Evolutionary conservation across 306 rosid genomes (phyloP).

Genomic region (Quercus robur): DNA sequence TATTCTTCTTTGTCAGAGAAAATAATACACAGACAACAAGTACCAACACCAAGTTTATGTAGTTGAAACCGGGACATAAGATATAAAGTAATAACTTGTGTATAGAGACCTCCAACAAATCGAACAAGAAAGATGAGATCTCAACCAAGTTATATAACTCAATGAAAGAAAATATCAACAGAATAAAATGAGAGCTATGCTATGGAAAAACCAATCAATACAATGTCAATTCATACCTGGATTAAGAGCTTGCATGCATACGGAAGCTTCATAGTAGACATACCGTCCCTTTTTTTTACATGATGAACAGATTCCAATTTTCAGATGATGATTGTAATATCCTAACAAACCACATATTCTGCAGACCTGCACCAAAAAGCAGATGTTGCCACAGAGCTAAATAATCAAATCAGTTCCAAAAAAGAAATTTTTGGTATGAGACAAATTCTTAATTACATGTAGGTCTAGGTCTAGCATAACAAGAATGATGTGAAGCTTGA

Average conservation of each 20-base stretch:
- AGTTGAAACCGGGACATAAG: not conserved
- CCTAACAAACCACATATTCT: slow-evolving; percentile 80
- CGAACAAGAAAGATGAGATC: not conserved
- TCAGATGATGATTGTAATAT: slow-evolving; percentile 78
- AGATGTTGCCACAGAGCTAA: slow-evolving; percentile 2
- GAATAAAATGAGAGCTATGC: not conserved
- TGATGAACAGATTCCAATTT: slow-evolving; percentile 73
- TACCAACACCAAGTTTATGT: not conserved
- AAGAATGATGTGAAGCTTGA: not conserved
- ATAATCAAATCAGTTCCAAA: not conserved
- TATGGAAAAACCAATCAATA: not conserved
- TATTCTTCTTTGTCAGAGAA: too few species aligned
- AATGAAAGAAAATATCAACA: not conserved
- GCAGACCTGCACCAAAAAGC: slow-evolving; percentile 55
- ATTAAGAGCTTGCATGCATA: slow-evolving; percentile 96
- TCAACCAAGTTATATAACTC: not conserved
- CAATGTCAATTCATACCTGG: slow-evolving; percentile 46
- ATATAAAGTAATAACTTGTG: not conserved
- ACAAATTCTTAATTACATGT: too few species aligned
- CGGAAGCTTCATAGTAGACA: slow-evolving; percentile 79
- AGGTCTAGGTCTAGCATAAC: not conserved
- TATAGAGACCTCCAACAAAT: not conserved
- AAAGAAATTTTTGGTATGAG: not conserved
- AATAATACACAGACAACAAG: not conserved
- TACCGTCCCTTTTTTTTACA: slow-evolving; percentile 80